Evolutionary conservation across 192 early-diverging fungal species (phyloP).

Genomic region (Coemansia sp.): DNA sequence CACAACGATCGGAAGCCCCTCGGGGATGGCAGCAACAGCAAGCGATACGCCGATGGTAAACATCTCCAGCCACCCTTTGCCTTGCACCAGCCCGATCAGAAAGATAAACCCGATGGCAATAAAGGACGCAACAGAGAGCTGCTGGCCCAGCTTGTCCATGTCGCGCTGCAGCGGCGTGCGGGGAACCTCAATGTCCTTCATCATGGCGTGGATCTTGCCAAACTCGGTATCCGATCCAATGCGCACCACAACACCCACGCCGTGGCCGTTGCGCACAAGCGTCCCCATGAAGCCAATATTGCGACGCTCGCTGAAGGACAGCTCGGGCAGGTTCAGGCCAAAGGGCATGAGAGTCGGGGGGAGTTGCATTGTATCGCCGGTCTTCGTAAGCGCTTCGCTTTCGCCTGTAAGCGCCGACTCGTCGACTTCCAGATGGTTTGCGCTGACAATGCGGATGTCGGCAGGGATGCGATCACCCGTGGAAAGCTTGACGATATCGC

Average conservation of each 20-base stretch:
- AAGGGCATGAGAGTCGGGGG: constrained; percentile 25
- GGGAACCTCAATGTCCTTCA: constrained; percentile 87
- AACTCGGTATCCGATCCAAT: constrained; percentile 90
- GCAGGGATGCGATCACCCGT: constrained; percentile 94
- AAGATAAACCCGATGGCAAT: constrained; percentile 72
- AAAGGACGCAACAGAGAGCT: constrained; percentile 73
- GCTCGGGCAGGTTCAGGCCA: constrained; percentile 13
- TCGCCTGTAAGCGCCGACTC: constrained; percentile 94
- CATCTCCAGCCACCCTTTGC: constrained; percentile 90
- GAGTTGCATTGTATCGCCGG: constrained; percentile 52
- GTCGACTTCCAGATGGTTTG: constrained; percentile 85
- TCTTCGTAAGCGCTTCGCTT: constrained; percentile 82
- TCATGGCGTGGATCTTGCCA: constrained; percentile 90
- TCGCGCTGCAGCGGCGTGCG: constrained; percentile 91
- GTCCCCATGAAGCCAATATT: constrained; percentile 98
- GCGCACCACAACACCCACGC: constrained; percentile 85
- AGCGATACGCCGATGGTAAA: constrained; percentile 88
- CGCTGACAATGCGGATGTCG: constrained; percentile 77
- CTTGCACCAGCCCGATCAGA: constrained; percentile 83
- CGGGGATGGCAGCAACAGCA: constrained; percentile 97
- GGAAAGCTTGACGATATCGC: constrained; percentile 83
- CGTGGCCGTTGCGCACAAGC: constrained; percentile 83
- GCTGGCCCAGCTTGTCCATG: constrained; percentile 82
- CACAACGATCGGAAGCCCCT: constrained; percentile 95
- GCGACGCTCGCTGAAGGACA: constrained; percentile 47